A percentile compares a stretch with the other conserved stretches of the same genome.
Evolutionary conservation across 345 rosid genomes (phyloP).

Genomic region (sweet orange (Citrus sinensis)): DVS_A1.0 CM039164.1:23572501-23573000

Average conservation of each 20-base stretch:
- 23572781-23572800: conserved; percentile 9
- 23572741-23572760: conserved; percentile 36
- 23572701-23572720: conserved; percentile 71
- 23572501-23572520: conserved; percentile 35
- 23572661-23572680: conserved; percentile 35
- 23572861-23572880: not conserved
- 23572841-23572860: not conserved
- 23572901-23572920: conserved; percentile 53
- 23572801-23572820: conserved; percentile 20
- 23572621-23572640: not conserved
- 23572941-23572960: conserved; percentile 61
- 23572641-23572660: conserved; percentile 27
- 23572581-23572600: not conserved
- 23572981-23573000: conserved; percentile 81
- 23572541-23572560: conserved; percentile 5
- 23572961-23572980: conserved; percentile 61
- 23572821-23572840: not conserved
- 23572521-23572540: conserved; percentile 26
- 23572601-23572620: not conserved
- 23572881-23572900: not conserved
- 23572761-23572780: conserved; percentile 36
- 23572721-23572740: conserved; percentile 59
- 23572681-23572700: conserved; percentile 57
- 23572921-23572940: conserved; percentile 51
- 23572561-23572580: conserved; percentile 20